Base-by-base conservation (phyloP, 179 eudicot species). In the Silene coronaria region DNA sequence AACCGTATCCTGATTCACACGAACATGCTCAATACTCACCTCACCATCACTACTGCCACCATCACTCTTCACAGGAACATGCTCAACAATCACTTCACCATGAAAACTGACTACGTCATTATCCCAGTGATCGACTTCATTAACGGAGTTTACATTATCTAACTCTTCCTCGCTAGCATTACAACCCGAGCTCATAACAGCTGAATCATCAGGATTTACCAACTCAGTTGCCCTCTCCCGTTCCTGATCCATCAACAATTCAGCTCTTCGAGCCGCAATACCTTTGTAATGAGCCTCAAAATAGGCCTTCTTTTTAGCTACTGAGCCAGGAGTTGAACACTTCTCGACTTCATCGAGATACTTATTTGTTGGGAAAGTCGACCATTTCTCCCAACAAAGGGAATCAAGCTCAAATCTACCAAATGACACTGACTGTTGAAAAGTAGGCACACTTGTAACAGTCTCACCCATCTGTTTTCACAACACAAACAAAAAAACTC, bases 401-500 rank as follows among this genome's bases (percentile, higher is more conserved):
- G 86, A 58, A 81, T 86, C 88, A 75, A 72, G 82, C 82, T 86
- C 86, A 77, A 83, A 86, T 86, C 86, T 83, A 75, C 88, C 88
- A 79, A 86, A 86, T 16, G 88, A 86, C 46, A 86, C 85, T 32
- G 86, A 86, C 21, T 84, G 91, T 77, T 88, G 88, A 51, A 92
- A 81, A 63, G 87, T 62, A 53, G 86, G 76, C 16, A 78, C 70
- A 73, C 83, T 78, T 57, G 76, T 42, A 45, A 74, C 70, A 23
- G 91, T 74, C 67, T 85, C 91, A 73, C 86, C 91, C 96, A 89
- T 95, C 97, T 95, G 93, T 80, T 72, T 75, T 30, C 58, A 32
- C 55, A 78, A 58, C 76, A 77, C 75, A 81, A 17, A 78, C 69
- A 64, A 69, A 72, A 76, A 70, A 53, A 70, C 11, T 28, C 23